phyloP scores from a whole-genome alignment of 106 monocot species.

The Cymbidium sinense region DNA sequence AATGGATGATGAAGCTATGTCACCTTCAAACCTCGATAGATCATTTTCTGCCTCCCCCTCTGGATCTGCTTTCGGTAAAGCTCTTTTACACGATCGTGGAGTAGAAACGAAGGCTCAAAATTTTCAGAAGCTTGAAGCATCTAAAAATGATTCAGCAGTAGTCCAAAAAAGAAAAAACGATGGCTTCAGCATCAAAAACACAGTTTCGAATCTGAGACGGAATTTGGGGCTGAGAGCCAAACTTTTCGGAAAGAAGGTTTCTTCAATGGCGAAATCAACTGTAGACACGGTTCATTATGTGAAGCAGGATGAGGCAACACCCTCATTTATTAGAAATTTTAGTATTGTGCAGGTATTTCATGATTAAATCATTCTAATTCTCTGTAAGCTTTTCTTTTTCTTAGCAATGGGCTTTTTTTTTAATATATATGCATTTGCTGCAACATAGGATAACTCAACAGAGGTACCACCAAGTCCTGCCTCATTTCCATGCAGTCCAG shows the following conservation, averaged over 20 bases:
- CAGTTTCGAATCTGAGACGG: conserved; percentile 50
- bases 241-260: conserved; percentile 55
- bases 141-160: conserved; percentile 18
- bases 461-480: conserved; percentile 97
- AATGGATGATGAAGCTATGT: conserved; percentile 15
- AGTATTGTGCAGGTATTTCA: conserved; percentile 30
- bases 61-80: conserved; percentile 61
- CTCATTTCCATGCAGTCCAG: conserved; percentile 50
- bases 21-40: conserved; percentile 59
- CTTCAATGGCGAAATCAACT: conserved; percentile 17
- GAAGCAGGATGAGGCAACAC: conserved; percentile 13
- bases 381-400: background rate
- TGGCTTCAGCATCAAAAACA: conserved; percentile 48
- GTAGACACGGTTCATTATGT: conserved; percentile 22
- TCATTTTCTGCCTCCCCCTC: conserved; percentile 72
- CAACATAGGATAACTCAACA: conserved; percentile 72
- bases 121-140: conserved; percentile 38
- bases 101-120: conserved; percentile 18
- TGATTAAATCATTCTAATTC: background rate
- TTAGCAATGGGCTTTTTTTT: background rate
- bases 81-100: conserved; percentile 48
- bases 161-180: conserved; percentile 52
- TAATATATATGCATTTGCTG: conserved; percentile 18
- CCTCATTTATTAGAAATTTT: conserved; percentile 32
- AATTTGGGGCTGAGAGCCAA: conserved; percentile 54